Conservation (phyloP, 2,329 filamentous ascomycete genomes). For the Metarhizium album region DNA sequence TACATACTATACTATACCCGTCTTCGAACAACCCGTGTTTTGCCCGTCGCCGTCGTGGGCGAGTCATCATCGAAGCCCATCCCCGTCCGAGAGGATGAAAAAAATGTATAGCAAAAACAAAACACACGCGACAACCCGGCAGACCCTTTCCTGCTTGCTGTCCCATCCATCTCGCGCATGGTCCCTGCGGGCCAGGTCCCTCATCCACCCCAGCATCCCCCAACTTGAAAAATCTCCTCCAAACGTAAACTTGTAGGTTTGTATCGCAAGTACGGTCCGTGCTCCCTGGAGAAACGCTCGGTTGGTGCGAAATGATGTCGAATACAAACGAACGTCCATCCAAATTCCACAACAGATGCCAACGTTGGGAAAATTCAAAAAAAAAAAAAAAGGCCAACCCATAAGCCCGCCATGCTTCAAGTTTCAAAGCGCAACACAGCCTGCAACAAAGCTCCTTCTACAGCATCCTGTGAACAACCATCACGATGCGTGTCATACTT, state of each 20-base stretch:
- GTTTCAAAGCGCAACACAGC: not conserved
- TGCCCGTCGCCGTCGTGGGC: not conserved
- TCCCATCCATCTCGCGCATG: not conserved
- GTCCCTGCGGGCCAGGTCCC: too few species aligned
- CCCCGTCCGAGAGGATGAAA: not conserved
- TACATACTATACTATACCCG: not conserved
- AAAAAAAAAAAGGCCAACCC: not conserved
- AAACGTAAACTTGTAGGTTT: not conserved
- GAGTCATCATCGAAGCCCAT: not conserved
- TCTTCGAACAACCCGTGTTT: not conserved
- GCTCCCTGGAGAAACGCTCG: not conserved
- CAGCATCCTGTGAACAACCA: slow-evolving; percentile 6
- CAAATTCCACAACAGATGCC: not conserved
- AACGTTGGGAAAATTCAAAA: not conserved
- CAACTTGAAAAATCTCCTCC: not conserved
- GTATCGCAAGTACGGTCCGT: not conserved
- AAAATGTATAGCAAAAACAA: not conserved
- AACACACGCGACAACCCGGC: not conserved
- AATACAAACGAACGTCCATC: not conserved
- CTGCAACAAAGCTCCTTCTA: not conserved
- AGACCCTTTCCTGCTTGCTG: not conserved
- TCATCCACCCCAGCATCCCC: not conserved
- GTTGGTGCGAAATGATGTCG: not conserved
- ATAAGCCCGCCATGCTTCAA: not conserved
- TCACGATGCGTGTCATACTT: slow-evolving; percentile 15